Evolutionary conservation across 2,329 filamentous ascomycete genomes (phyloP), one percentile per base, ranked within the genome.

Genomic region (Rhytidhysteron rufulum): DNA sequence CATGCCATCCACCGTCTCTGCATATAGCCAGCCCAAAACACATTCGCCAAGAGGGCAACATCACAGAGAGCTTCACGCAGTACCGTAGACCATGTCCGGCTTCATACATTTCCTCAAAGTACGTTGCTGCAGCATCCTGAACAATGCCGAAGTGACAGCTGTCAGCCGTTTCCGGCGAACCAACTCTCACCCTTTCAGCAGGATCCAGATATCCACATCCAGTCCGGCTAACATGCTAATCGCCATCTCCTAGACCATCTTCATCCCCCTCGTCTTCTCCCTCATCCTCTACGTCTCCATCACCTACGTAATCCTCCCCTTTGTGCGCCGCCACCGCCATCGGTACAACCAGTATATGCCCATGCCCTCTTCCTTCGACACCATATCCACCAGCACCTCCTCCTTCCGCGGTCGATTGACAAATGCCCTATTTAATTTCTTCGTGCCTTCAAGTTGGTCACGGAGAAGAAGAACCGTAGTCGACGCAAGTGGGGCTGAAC

Each of bases 341-440:
- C 65, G 66, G 52, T 72, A 72, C 58, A 58, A 54, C 42, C 66
- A 72, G 40, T 67, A 68, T 49, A 60, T 67, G 2, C 71, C 71
- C 50, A 58, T 72, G 30, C 57, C 66, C 29, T 16, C 5, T 16
- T 18, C 29, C 10, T 44, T 60, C 25, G 47, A 51, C 24, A 45
- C 50, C 16, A 45, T 62, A 35, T 51, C 53, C 29, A 40, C 50
- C 30, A 53, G 51, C 11, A 58, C 60, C 4, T 43, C 48, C 20
- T 48, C 48, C 7, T 31, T 64, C 2, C 49, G 57, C 10, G 45
- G 54, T 16, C 61, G 62, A 21, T 46, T 70, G 29, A 57, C 63
- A 10, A 55, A 64, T 44, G 56, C 62, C 5, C 50, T 65, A 2
- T 54, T 55, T 44, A 50, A 49, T 58, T 45, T 64, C 45, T 56